A percentile compares a stretch with the other conserved stretches of the same genome.
phyloP scores from a whole-genome alignment of 1,284 basidiomycete species.

The Austroboletus novae-zelandiae region DNA sequence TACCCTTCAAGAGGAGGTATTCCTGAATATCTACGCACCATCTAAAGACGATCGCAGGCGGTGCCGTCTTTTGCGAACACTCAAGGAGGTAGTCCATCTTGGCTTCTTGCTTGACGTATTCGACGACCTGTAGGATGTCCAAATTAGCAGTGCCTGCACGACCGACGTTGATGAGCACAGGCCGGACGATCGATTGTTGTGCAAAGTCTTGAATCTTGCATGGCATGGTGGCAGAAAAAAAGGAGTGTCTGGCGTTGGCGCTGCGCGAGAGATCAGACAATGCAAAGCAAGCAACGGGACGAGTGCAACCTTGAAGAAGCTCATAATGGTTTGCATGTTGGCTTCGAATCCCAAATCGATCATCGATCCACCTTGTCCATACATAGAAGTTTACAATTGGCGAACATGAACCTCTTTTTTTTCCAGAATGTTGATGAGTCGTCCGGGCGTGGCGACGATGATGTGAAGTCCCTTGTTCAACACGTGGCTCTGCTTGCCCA shows the following conservation, averaged over 20 bases:
- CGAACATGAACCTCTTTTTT: slow-evolving; percentile 88
- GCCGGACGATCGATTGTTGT: slow-evolving; percentile 57
- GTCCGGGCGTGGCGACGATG: slow-evolving; percentile 94
- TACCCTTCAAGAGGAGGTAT: slow-evolving; percentile 93
- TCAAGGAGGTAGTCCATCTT: slow-evolving; percentile 99
- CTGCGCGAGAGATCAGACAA: slow-evolving; percentile 37
- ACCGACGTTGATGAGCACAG: slow-evolving; percentile 95
- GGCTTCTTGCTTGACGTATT: slow-evolving; percentile 98
- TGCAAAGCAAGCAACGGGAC: neutral
- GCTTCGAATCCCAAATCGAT: slow-evolving; percentile 99
- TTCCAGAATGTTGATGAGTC: slow-evolving; percentile 96
- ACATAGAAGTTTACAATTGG: slow-evolving; percentile 92
- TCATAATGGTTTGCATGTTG: slow-evolving; percentile 52
- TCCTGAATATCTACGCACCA: slow-evolving; percentile 99
- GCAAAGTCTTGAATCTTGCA: slow-evolving; percentile 99
- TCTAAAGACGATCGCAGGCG: slow-evolving; percentile 73
- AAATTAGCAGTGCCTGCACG: slow-evolving; percentile 97
- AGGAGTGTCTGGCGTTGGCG: slow-evolving; percentile 95
- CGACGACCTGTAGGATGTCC: slow-evolving; percentile 96
- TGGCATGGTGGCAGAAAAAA: slow-evolving; percentile 95
- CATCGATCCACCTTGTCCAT: slow-evolving; percentile 82
- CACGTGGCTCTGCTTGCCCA: slow-evolving; percentile 93
- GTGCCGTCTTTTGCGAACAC: slow-evolving; percentile 97
- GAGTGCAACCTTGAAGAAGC: slow-evolving; percentile 85
- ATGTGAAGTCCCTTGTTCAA: slow-evolving; percentile 91